phyloP scores from a whole-genome alignment of 768 basidiomycete species.

The Hypsizygus marmoreus region DNA sequence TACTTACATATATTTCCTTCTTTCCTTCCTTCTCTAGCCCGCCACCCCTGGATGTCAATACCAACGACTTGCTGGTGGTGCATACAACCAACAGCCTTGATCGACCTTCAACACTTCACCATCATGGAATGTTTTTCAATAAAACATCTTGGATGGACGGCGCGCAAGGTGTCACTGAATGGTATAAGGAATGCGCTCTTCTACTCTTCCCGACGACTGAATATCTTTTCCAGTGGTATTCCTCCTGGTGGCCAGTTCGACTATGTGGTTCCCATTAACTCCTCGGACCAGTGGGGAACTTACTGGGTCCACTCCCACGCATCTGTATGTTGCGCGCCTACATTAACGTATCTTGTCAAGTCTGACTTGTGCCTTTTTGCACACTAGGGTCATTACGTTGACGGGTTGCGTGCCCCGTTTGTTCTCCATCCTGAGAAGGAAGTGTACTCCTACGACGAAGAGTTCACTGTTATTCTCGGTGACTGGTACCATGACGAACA shows the following conservation, averaged over 20 bases:
- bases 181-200: no score
- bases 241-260: constrained; percentile 71
- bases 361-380: constrained; percentile 4
- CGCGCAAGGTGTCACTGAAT: constrained; percentile 80
- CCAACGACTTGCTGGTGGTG: constrained; percentile 71
- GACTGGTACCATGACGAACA: constrained; percentile 95
- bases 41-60: constrained; percentile 74
- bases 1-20: constrained; percentile 1
- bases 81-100: constrained; percentile 79
- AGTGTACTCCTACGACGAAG: constrained; percentile 80
- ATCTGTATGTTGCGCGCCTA: constrained; percentile 48
- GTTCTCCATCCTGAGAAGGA: constrained; percentile 72
- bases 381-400: constrained; percentile 81
- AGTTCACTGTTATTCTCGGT: constrained; percentile 81
- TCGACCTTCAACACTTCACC: constrained; percentile 72
- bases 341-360: no score
- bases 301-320: constrained; percentile 82
- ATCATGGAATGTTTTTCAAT: constrained; percentile 97
- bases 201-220: not conserved
- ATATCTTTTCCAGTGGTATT: constrained; percentile 58
- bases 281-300: constrained; percentile 74
- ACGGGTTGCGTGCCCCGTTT: constrained; percentile 88
- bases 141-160: constrained; percentile 88
- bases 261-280: constrained; percentile 72
- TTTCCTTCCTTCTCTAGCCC: constrained; percentile 48